These are phyloP conservation scores for Akanthomyces dipterigenus DNA, from an alignment of 2,329 filamentous ascomycete genomes.

Conservation along the genomic window DNA sequence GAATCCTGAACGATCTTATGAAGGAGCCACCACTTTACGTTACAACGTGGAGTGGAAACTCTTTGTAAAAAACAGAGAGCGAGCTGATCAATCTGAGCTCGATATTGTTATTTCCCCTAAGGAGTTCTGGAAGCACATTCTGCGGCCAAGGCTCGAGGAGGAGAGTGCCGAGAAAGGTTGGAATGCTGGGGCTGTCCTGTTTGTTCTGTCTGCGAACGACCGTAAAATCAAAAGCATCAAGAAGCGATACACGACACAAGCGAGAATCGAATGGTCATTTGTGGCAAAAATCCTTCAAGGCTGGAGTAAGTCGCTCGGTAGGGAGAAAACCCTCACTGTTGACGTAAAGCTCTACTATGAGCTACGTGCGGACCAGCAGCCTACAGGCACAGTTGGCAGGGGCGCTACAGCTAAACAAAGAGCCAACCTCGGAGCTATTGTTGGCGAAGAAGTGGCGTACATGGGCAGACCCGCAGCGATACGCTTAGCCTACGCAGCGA, in stretches of 20 bases:
- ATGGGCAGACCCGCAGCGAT: neutral
- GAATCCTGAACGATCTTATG: neutral
- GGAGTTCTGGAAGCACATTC: neutral
- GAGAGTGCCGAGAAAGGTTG: neutral
- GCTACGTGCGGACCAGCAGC: too few species aligned
- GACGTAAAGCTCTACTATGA: too few species aligned
- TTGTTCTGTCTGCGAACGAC: neutral
- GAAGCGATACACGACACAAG: too few species aligned
- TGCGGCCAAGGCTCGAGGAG: neutral
- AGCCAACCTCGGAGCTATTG: too few species aligned
- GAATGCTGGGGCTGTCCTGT: neutral
- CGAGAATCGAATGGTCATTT: too few species aligned
- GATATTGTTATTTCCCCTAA: neutral
- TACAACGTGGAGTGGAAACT: constrained; percentile 9
- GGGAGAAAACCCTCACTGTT: too few species aligned
- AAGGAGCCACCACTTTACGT: neutral
- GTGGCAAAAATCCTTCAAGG: too few species aligned
- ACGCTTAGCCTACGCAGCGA: neutral
- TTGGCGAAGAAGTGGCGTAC: neutral
- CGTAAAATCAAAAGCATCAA: neutral
- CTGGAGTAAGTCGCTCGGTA: too few species aligned
- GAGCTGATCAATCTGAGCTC: neutral
- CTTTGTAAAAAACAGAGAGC: neutral
- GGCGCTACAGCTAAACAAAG: too few species aligned
- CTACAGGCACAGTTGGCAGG: too few species aligned